phyloP scores from a whole-genome alignment of 176 grass and related monocot species.

The Pontederia crassipes region DNA sequence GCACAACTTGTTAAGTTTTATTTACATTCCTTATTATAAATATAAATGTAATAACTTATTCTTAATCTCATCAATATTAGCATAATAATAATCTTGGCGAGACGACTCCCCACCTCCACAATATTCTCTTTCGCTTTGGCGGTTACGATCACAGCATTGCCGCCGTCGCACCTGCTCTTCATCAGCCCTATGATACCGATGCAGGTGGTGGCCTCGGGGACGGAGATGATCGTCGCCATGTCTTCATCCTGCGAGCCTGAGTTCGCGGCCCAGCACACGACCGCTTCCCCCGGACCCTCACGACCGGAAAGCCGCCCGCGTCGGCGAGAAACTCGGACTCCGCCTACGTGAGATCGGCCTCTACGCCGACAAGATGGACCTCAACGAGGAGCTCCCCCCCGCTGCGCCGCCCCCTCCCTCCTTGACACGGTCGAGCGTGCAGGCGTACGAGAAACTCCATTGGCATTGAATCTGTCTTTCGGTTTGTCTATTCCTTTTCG shows the following conservation, averaged over 20 bases:
- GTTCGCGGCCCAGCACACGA: constrained; percentile 16
- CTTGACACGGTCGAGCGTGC: constrained; percentile 19
- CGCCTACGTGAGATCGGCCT: constrained; percentile 24
- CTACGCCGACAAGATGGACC: constrained; percentile 23
- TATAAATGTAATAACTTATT: too few relatives aligned
- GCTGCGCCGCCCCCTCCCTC: constrained; percentile 25
- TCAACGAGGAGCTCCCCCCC: constrained; percentile 25
- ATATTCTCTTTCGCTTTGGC: too few relatives aligned
- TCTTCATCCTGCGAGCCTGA: constrained; percentile 36
- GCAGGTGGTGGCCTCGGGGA: constrained; percentile 21
- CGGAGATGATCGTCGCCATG: constrained; percentile 31
- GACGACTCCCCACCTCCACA: too few relatives aligned
- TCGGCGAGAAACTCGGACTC: constrained; percentile 34
- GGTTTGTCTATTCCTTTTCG: too few relatives aligned
- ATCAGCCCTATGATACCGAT: constrained; percentile 28
- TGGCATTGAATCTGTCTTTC: constrained; percentile 14
- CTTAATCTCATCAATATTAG: too few relatives aligned
- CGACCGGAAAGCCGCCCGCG: constrained; percentile 20
- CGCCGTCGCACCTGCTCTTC: constrained; percentile 30
- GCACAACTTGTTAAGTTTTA: too few relatives aligned
- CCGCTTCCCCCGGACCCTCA: constrained; percentile 18
- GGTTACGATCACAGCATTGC: too few relatives aligned
- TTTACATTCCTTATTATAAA: too few relatives aligned
- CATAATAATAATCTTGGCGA: too few relatives aligned
- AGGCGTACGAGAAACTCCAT: constrained; percentile 29